Base-by-base conservation (phyloP, 2,329 filamentous ascomycete species). In the Hypoxylon sp. region DNA sequence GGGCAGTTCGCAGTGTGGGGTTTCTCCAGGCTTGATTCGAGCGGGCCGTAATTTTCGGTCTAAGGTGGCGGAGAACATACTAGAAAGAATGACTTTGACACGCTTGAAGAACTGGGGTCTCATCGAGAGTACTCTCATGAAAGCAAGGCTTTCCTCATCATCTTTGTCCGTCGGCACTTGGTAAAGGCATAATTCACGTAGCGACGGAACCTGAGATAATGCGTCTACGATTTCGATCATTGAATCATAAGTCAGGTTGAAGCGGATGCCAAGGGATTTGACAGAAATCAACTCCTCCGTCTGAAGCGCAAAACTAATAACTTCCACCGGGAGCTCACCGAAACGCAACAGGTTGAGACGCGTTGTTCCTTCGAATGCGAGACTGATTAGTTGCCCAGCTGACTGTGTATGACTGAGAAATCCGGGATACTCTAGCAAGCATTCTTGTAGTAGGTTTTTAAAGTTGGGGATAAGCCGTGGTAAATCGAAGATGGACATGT, bases 291-390 rank as follows among this genome's bases (percentile, higher is more conserved):
- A n/a, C 19, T 36, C 14, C 5, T 49, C 55, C 10, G 21, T 41
- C 32, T 58, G 28, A 14, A 58, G 45, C 19, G 55, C 55, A 50
- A 34, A 11, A 1, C 4, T 9, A 17, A 58, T 48, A 7, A 32
- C 45, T 19, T 17, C 4, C 3, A 25, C 13, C 2, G 55, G n/a
- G 10, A 58, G 3, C n/a, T 14, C 21, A 11, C 11, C 38, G 13
- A 50, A 14, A 2, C 14, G 21, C 17, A 48, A 30, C 11, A 49
- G 32, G 32, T 49, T 14, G 6, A 58, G 43, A 11, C 41, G 43
- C 2, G 55, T 58, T 5, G 17, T 28, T 28, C 45, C 32, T 28
- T 58, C 45, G n/a, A 36, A 58, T 7, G 45, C 55, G 17, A 58
- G 43, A 2, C n/a, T 32, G 28, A 58, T 34, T 14, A 58, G 10